Percentiles rank a stretch among this genome's conserved stretches.
These are phyloP conservation scores for Penicillium sumatraense DNA, from an alignment of 2,329 filamentous ascomycete species.

Conservation along the genomic window DNA sequence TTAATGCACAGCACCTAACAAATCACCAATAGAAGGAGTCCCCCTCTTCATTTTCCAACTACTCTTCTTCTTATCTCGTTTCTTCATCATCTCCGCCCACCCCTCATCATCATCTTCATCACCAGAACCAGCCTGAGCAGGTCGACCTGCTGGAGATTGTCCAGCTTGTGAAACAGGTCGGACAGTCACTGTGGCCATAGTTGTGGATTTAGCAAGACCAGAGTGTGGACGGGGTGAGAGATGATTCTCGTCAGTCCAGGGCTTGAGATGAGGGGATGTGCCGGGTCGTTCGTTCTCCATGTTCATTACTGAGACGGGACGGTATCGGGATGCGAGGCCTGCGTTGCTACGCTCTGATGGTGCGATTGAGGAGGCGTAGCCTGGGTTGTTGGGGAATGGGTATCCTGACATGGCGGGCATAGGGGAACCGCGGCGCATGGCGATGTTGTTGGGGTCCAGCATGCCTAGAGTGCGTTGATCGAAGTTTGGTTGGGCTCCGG, in stretches of 20 bases:
- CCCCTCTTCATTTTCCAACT: slow-evolving; percentile 51
- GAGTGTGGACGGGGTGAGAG: slow-evolving; percentile 29
- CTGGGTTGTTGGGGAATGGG: slow-evolving; percentile 31
- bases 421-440: slow-evolving; percentile 41
- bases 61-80: slow-evolving; percentile 54
- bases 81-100: slow-evolving; percentile 57
- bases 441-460: slow-evolving; percentile 67
- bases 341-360: slow-evolving; percentile 95
- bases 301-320: slow-evolving; percentile 76
- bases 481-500: slow-evolving; percentile 36
- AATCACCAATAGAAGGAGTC: slow-evolving; percentile 39
- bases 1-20: slow-evolving; percentile 44
- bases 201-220: slow-evolving; percentile 32
- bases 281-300: slow-evolving; percentile 39
- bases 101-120: slow-evolving; percentile 56
- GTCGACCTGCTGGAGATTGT: slow-evolving; percentile 19
- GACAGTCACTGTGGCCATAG: slow-evolving; percentile 32
- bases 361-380: slow-evolving; percentile 88
- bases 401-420: slow-evolving; percentile 38
- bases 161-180: slow-evolving; percentile 34
- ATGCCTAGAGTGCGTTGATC: slow-evolving; percentile 77
- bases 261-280: slow-evolving; percentile 38
- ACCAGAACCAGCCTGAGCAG: slow-evolving; percentile 30
- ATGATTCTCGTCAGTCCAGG: slow-evolving; percentile 44
- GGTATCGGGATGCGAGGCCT: slow-evolving; percentile 85